These are phyloP conservation scores for Phenoliferia sp. DNA, from an alignment of 1,284 basidiomycete genomes.

Conservation along the genomic window DNA sequence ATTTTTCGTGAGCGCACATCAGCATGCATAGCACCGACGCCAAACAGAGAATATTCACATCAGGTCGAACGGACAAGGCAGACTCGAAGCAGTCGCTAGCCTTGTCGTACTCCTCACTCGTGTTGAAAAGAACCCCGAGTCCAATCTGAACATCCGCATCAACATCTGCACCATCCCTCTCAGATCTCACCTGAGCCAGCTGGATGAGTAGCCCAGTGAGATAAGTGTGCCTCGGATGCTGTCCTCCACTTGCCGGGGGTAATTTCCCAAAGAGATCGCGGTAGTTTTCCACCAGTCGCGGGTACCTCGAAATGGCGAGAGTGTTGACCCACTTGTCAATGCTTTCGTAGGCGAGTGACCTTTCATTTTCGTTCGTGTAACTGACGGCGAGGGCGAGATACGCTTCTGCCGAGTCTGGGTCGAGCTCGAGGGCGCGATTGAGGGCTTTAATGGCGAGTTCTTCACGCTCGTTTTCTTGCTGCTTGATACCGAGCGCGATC, in stretches of 20 bases:
- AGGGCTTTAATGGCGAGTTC: conserved; percentile 83
- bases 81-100: conserved; percentile 91
- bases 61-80: conserved; percentile 78
- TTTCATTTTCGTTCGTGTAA: conserved; percentile 84
- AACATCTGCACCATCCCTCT: conserved; percentile 41
- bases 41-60: conserved; percentile 50
- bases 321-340: conserved; percentile 70
- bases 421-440: conserved; percentile 71
- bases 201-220: conserved; percentile 42
- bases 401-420: conserved; percentile 55
- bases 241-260: not conserved
- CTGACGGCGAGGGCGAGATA: conserved; percentile 91
- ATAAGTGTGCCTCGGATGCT: conserved; percentile 34
- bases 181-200: conserved; percentile 39
- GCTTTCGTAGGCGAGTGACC: conserved; percentile 63
- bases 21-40: not conserved
- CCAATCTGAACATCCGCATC: conserved; percentile 96
- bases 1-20: not conserved
- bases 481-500: conserved; percentile 91
- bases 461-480: conserved; percentile 97
- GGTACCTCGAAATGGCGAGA: conserved; percentile 44
- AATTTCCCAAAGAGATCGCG: conserved; percentile 32
- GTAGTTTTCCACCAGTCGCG: conserved; percentile 49
- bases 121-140: conserved; percentile 86
- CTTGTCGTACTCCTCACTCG: conserved; percentile 86